Conservation (phyloP, 192 early-diverging fungal species). For the Coemansia sp. region DNA sequence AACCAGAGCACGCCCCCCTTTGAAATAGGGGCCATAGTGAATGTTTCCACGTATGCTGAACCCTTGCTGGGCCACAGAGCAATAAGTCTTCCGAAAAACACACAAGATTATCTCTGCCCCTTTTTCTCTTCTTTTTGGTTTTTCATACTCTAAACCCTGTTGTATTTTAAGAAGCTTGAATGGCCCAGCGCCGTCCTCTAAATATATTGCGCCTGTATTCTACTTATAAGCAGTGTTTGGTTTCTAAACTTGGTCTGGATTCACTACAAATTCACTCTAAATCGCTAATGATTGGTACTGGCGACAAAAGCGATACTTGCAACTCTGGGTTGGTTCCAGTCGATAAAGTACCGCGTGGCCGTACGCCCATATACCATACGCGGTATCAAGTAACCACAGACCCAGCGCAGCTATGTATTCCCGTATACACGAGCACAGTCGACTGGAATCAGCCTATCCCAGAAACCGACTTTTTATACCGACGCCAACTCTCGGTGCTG, state of each 20-base stretch:
- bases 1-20: no score
- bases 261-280: background rate
- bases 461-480: slow-evolving; percentile 43
- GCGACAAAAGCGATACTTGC: background rate
- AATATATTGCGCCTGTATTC: background rate
- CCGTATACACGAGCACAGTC: slow-evolving; percentile 34
- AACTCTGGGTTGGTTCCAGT: background rate
- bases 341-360: background rate
- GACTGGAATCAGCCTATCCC: slow-evolving; percentile 38
- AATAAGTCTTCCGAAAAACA: no score
- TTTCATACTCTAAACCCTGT: background rate
- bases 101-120: background rate
- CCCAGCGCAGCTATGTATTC: slow-evolving; percentile 1
- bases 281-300: background rate
- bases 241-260: background rate
- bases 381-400: slow-evolving; percentile 1
- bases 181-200: background rate
- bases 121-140: background rate
- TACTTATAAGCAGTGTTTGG: background rate
- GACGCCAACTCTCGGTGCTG: slow-evolving; percentile 39
- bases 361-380: background rate
- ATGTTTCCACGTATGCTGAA: background rate
- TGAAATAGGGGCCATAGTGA: no score
- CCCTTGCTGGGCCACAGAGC: no score
- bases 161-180: background rate